These are phyloP conservation scores for Starmerella potacharoeniae DNA, from an alignment of 805 yeast genomes.

Conservation along the genomic window DNA sequence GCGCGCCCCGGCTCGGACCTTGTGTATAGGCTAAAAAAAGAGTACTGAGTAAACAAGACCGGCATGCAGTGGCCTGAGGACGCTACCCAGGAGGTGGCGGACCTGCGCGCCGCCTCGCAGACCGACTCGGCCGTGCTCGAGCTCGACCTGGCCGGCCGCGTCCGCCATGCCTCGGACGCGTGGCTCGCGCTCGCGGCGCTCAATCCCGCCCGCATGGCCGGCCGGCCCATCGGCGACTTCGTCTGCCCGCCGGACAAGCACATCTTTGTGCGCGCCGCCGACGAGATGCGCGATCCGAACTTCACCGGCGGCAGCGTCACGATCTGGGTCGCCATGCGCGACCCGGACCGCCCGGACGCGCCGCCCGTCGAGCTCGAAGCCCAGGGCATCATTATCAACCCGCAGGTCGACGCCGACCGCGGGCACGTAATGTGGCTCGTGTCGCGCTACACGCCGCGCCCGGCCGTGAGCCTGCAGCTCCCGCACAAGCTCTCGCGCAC, in stretches of 20 bases:
- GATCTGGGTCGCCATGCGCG: conserved; percentile 13
- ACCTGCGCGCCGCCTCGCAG: conserved; percentile 3
- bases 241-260: conserved; percentile 23
- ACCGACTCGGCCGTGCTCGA: conserved; percentile 52
- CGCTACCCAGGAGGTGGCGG: conserved; percentile 1
- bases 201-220: conserved; percentile 16
- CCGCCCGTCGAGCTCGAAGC: conserved; percentile 43
- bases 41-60: background rate
- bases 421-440: conserved; percentile 60
- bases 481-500: conserved; percentile 42
- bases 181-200: conserved; percentile 58
- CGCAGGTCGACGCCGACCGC: conserved; percentile 29
- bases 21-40: background rate
- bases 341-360: background rate
- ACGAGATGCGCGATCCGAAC: conserved; percentile 25
- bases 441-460: conserved; percentile 58
- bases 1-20: background rate
- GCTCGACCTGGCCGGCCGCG: conserved; percentile 64
- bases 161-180: conserved; percentile 60
- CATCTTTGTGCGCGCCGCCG: conserved; percentile 27
- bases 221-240: conserved; percentile 21
- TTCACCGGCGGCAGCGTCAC: conserved; percentile 19
- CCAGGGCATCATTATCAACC: conserved; percentile 74
- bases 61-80: background rate
- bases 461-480: conserved; percentile 50